Base-by-base conservation (phyloP, 495 filamentous ascomycete species). In the Podospora pseudopauciseta region DNA sequence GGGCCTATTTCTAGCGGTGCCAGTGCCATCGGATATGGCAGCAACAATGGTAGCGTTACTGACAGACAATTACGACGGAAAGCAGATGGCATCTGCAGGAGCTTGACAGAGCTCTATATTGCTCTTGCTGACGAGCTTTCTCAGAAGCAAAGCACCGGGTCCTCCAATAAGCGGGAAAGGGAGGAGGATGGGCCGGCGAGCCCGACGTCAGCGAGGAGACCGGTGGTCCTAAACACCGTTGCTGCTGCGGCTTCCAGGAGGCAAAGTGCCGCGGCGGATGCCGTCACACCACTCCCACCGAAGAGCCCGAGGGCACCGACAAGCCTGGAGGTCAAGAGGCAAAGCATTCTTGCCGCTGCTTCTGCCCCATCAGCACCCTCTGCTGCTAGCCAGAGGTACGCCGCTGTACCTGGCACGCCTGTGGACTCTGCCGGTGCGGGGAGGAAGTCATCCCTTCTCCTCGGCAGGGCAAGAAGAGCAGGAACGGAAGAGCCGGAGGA, bases 71-170 rank as follows among this genome's bases (percentile, higher is more conserved):
- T 97, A 32, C 87, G 92, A 54, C 87, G 94, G 66, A 98, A 97
- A 76, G 92, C 91, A 32, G 95, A 98, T 75, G 94, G 90, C 73
- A 86, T 98, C 77, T 98, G 96, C 78, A 87, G 95, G 60, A 94
- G 91, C 71, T 79, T 99, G 66, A 98, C 95, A 2, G 95, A 99
- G 73, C 83, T 99, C 26, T 97, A 92, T 74, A 85, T 99, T 54
- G 92, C 92, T 18, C 80, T 99, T 57, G 90, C 90, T 63, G 90
- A 92, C 66, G 83, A 80, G 64, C 70, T 76, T 62, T 65, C 68
- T 58, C 78, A 76, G 59, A 67, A 49, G 67, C 11, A 81, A 79
- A 61, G 39, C 9, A 11, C 39, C 15, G 39, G 39, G 0, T 18
- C 39, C 2, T 49, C 39, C 6, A 49, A 49, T 11, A 49, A 49